Percentiles rank a stretch among this genome's conserved stretches.
These are phyloP conservation scores for Taiwanofungus camphoratus DNA, from an alignment of 1,284 basidiomycete genomes.

Conservation along the genomic window DNA sequence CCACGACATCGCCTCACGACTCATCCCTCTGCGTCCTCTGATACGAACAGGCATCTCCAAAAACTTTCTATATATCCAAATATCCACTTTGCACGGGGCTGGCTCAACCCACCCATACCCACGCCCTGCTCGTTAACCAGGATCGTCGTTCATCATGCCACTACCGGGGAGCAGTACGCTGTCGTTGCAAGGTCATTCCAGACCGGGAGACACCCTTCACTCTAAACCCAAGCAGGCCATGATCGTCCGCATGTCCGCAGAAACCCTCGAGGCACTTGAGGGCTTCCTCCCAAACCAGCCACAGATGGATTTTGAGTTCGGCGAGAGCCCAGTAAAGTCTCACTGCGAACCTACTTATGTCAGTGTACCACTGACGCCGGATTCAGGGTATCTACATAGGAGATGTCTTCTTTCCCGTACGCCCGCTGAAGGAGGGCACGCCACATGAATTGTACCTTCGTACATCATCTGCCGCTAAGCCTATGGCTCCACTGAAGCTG, in stretches of 20 bases:
- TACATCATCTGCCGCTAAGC: constrained; percentile 46
- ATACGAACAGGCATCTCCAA: no score
- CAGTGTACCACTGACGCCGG: background rate
- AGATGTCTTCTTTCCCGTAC: constrained; percentile 55
- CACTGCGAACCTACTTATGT: background rate
- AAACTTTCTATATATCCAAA: no score
- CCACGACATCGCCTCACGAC: no score
- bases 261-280: constrained; percentile 61
- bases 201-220: constrained; percentile 46
- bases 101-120: no score
- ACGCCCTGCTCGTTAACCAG: no score
- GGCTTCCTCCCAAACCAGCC: constrained; percentile 40
- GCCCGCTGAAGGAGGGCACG: constrained; percentile 42
- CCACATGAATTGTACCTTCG: constrained; percentile 70
- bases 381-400: constrained; percentile 61
- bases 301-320: constrained; percentile 54
- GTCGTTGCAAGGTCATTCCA: constrained; percentile 49
- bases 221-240: constrained; percentile 64
- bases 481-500: constrained; percentile 60
- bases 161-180: constrained; percentile 49
- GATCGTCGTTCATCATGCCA: constrained; percentile 59
- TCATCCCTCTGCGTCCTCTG: no score
- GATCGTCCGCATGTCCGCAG: constrained; percentile 64
- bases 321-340: constrained; percentile 45
- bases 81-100: no score